Base-by-base conservation (phyloP, 1,284 basidiomycete species). In the Rhodofomes roseus region DNA sequence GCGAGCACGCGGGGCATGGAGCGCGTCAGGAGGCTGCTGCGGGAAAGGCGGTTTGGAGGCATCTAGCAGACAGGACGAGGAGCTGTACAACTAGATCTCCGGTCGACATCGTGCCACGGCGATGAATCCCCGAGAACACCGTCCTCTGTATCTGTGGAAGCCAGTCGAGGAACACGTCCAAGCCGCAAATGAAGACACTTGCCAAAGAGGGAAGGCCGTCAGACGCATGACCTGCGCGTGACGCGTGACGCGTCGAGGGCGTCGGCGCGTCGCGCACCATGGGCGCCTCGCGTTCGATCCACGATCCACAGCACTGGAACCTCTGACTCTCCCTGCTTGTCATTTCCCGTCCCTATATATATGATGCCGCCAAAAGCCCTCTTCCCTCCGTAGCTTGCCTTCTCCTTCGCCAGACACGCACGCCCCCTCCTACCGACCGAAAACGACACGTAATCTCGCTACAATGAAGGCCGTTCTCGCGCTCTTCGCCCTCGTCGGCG, bases 401-500 rank as follows among this genome's bases (percentile, higher is more conserved):
- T 20, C 55, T 3, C 46, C 23, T 52, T 31, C 29, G 22, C 18
- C 37, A 34, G 31, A 51, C 56, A 22, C 34, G 23, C 56, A 27
- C 46, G 16, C 43, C n/a, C 34, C 12, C 36, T 18, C 37, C 31
- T 25, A 31, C 16, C 20, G 18, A 23, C 40, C 11, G 20, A 18
- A 18, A 4, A 34, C 22, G 22, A n/a, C 22, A 31, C 27, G 3
- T n/a, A 41, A n/a, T 8, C 16, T 25, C 16, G 22, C 14, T 22
- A 37, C 23, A 16, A 48, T 55, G 53, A 48, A 39, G 23, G 39
- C 34, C n/a, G 14, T 41, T 36, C 14, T 55, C 36, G 22, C 46
- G 11, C 23, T 57, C 36, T 20, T 41, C 43, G 57, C 43, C 60
- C 41, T 67, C 58, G 58, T 63, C 37, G 55, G 50, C 16, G 57